phyloP scores from a whole-genome alignment of 179 eudicot genomes.

The Pouteria campechiana region DNA sequence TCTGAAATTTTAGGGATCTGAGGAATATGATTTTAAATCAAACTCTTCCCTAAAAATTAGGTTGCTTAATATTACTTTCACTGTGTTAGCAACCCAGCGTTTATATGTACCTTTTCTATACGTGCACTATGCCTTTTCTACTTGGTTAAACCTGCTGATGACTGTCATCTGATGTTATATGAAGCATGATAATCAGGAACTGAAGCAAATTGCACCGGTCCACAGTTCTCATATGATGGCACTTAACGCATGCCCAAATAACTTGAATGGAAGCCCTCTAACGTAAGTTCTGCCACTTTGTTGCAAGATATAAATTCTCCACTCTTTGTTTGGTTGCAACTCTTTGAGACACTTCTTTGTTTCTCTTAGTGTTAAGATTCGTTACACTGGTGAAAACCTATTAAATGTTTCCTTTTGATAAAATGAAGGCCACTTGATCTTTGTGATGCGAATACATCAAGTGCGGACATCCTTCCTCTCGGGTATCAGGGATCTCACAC shows the following conservation, averaged over 20 bases:
- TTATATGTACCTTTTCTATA: too few relatives aligned
- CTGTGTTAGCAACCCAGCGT: too few relatives aligned
- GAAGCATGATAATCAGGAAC: constrained; percentile 36
- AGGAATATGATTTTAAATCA: too few relatives aligned
- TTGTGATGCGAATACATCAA: constrained; percentile 51
- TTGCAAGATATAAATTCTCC: neutral
- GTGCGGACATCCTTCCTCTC: constrained; percentile 44
- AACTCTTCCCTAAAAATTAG: too few relatives aligned
- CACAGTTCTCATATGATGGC: constrained; percentile 70
- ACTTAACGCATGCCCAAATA: constrained; percentile 68
- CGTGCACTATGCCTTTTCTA: too few relatives aligned
- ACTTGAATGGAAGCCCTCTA: constrained; percentile 59
- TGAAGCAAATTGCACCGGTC: constrained; percentile 24
- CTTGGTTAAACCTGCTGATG: too few relatives aligned
- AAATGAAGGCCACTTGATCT: constrained; percentile 84
- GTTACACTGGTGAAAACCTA: too few relatives aligned
- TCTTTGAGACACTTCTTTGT: neutral
- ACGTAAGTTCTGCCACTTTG: constrained; percentile 50
- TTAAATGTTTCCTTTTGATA: neutral
- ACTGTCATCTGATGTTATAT: constrained; percentile 9
- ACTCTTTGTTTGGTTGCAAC: neutral
- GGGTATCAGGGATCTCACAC: constrained; percentile 53
- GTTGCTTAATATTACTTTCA: too few relatives aligned
- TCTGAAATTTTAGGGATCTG: too few relatives aligned
- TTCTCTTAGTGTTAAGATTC: too few relatives aligned